Percentiles rank a stretch among this genome's conserved stretches.
These are phyloP conservation scores for Wickerhamiella parazyma DNA, from an alignment of 805 yeast species.

Conservation along the genomic window DNA sequence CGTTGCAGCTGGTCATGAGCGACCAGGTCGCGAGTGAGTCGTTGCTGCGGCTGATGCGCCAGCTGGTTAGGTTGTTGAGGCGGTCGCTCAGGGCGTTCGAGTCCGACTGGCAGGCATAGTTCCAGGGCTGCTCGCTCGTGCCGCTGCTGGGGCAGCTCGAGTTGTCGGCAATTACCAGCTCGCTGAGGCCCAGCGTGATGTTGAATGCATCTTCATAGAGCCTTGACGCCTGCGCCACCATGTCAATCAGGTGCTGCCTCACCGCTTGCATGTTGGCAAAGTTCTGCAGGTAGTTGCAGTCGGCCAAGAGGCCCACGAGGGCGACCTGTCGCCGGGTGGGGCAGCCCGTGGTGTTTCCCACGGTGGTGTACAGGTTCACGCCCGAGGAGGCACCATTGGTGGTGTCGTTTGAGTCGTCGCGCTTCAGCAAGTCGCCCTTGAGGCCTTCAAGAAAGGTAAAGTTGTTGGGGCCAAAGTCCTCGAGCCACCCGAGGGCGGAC, in stretches of 20 bases:
- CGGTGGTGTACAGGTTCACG: slow-evolving; percentile 15
- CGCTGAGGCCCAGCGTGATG: slow-evolving; percentile 25
- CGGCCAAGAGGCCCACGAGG: slow-evolving; percentile 28
- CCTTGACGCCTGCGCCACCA: slow-evolving; percentile 25
- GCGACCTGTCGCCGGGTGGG: slow-evolving; percentile 24
- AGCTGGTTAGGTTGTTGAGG: slow-evolving; percentile 21
- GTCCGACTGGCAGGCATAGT: slow-evolving; percentile 17
- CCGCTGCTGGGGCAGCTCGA: slow-evolving; percentile 18
- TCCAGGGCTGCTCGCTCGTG: slow-evolving; percentile 20
- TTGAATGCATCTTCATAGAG: slow-evolving; percentile 27
- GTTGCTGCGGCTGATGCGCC: slow-evolving; percentile 21
- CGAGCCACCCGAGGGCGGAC: slow-evolving; percentile 1
- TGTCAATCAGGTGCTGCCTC: slow-evolving; percentile 22
- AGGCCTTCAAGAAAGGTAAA: slow-evolving; percentile 6
- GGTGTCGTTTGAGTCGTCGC: slow-evolving; percentile 16
- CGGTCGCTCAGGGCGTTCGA: slow-evolving; percentile 19
- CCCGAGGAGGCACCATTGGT: slow-evolving; percentile 20
- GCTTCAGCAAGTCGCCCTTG: slow-evolving; percentile 3
- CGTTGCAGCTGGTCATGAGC: slow-evolving; percentile 24
- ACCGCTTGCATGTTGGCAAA: slow-evolving; percentile 21
- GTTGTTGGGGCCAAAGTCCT: slow-evolving; percentile 6
- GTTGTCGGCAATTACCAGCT: slow-evolving; percentile 21
- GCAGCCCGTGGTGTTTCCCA: slow-evolving; percentile 26
- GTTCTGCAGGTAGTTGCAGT: slow-evolving; percentile 24
- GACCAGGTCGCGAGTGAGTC: slow-evolving; percentile 28